A percentile compares a stretch with the other conserved stretches of the same genome.
These are phyloP conservation scores for Tolypocladium inflatum DNA, from an alignment of 2,329 filamentous ascomycete species.

Conservation along the genomic window DNA sequence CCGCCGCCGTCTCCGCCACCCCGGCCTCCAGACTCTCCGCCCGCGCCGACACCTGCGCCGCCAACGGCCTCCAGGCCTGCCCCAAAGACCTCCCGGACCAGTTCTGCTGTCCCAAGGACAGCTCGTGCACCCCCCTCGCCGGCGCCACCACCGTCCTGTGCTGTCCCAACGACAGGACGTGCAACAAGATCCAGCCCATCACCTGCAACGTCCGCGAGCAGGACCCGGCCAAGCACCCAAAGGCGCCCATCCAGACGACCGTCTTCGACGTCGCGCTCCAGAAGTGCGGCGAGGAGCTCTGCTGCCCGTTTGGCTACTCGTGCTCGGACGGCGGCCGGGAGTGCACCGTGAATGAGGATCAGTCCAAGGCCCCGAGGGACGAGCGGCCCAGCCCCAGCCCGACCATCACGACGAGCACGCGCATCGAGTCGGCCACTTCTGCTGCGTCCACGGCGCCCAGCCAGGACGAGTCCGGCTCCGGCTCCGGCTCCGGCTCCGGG, in stretches of 20 bases:
- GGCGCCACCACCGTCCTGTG: constrained; percentile 60
- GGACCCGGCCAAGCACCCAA: constrained; percentile 45
- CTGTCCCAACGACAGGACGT: constrained; percentile 51
- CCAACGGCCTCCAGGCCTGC: constrained; percentile 41
- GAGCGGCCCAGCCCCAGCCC: constrained; percentile 8
- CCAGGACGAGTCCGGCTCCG: constrained; percentile 5
- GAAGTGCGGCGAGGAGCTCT: constrained; percentile 46
- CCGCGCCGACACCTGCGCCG: constrained; percentile 40
- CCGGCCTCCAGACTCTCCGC: constrained; percentile 24
- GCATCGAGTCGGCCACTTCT: constrained; percentile 12
- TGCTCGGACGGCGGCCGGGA: constrained; percentile 38
- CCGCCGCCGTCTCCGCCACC: not conserved
- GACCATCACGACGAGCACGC: constrained; percentile 11
- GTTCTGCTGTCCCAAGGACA: constrained; percentile 54
- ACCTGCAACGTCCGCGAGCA: constrained; percentile 54
- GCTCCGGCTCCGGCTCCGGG: constrained; percentile 11
- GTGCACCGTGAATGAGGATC: constrained; percentile 45
- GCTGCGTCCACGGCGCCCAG: constrained; percentile 4
- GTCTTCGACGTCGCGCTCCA: constrained; percentile 46
- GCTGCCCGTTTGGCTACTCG: constrained; percentile 65
- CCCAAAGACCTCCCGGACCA: constrained; percentile 44
- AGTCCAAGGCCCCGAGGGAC: constrained; percentile 28
- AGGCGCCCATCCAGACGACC: constrained; percentile 56
- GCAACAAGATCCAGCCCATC: constrained; percentile 53
- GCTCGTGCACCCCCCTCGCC: constrained; percentile 51